Evolutionary conservation across 225 moss, liverwort and hornwort genomes (phyloP).

Genomic region (Pseudisothecium myosuroides): DNA sequence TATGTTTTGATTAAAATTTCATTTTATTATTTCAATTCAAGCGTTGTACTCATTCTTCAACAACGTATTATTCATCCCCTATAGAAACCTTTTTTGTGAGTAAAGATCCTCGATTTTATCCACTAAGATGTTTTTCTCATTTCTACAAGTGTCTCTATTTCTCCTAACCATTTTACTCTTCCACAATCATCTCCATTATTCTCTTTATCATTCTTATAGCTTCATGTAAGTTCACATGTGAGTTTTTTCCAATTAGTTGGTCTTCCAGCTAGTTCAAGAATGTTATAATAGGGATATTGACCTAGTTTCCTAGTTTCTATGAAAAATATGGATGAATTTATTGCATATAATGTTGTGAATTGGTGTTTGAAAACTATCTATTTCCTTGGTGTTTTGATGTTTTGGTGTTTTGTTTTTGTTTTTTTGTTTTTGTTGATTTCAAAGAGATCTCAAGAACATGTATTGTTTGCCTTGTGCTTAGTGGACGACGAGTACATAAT

Average conservation of each 20-base stretch:
- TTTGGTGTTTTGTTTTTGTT: background rate
- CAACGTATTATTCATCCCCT: background rate
- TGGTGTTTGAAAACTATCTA: background rate
- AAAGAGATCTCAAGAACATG: background rate
- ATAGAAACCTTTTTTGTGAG: background rate
- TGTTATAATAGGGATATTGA: background rate
- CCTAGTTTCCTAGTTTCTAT: background rate
- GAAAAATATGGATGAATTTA: no score
- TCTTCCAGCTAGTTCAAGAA: background rate
- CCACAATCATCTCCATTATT: no score
- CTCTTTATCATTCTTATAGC: no score
- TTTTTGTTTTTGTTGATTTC: background rate
- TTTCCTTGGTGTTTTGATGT: background rate
- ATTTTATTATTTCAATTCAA: background rate
- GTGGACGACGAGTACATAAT: conserved; percentile 93
- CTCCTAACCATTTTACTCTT: no score
- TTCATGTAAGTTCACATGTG: no score
- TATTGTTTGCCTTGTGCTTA: background rate
- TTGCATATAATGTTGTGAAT: background rate
- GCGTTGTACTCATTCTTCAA: background rate
- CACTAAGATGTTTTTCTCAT: background rate
- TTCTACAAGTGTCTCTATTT: background rate
- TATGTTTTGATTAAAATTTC: background rate
- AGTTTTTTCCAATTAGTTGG: background rate
- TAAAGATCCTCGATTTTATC: background rate